Conservation (phyloP, 2,329 filamentous ascomycete species). For the Fusarium miscanthi region DNA sequence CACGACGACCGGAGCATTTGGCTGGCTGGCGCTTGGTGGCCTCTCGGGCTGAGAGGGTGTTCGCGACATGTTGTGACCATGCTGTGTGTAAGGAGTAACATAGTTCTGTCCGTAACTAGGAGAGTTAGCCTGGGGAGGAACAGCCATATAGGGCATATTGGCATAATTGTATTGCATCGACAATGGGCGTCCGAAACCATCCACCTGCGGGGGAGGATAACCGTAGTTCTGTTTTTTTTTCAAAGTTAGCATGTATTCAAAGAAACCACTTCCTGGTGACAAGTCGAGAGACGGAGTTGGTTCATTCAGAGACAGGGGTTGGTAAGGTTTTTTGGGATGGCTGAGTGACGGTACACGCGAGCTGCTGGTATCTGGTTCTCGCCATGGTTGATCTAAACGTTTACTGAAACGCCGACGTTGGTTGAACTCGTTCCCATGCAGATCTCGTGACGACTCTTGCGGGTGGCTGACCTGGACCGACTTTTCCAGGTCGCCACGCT, state of each 20-base stretch:
- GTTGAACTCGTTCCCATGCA: constrained; percentile 49
- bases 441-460: constrained; percentile 52
- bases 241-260: constrained; percentile 78
- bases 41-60: constrained; percentile 82
- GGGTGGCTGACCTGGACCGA: constrained; percentile 54
- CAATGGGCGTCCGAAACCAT: constrained; percentile 54
- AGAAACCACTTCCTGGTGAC: constrained; percentile 75
- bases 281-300: constrained; percentile 63
- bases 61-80: constrained; percentile 81
- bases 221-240: constrained; percentile 74
- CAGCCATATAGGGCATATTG: constrained; percentile 62
- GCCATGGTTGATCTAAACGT: constrained; percentile 55
- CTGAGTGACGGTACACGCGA: constrained; percentile 37
- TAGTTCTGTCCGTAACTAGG: constrained; percentile 64
- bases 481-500: constrained; percentile 60
- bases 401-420: constrained; percentile 58
- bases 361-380: constrained; percentile 41
- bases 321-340: constrained; percentile 20
- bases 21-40: constrained; percentile 73
- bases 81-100: constrained; percentile 57
- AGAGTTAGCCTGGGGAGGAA: constrained; percentile 56
- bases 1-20: constrained; percentile 67
- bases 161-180: constrained; percentile 58
- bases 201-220: constrained; percentile 59
- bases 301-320: constrained; percentile 19